These are phyloP conservation scores for Kuraishia cidri DNA, from an alignment of 805 yeast species.

Conservation along the genomic window DNA sequence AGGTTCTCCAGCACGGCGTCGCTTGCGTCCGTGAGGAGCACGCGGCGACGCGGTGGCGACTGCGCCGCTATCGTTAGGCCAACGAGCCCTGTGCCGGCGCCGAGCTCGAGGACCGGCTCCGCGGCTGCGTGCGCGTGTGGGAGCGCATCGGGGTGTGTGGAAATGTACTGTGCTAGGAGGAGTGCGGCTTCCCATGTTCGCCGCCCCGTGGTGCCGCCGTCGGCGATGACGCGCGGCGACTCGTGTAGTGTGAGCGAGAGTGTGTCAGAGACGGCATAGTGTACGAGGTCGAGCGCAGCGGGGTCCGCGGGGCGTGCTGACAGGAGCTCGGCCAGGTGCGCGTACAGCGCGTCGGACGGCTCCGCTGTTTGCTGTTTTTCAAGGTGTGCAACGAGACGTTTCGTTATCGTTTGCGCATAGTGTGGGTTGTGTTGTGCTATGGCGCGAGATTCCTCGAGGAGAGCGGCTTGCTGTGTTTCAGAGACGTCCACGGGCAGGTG, in stretches of 20 bases:
- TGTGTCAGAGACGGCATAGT: slow-evolving; percentile 1
- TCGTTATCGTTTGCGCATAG: slow-evolving; percentile 1
- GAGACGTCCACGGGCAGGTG: no score
- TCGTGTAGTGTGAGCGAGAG: slow-evolving; percentile 34
- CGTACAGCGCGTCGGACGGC: slow-evolving; percentile 2
- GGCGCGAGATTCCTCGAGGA: background rate
- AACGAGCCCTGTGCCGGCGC: slow-evolving; percentile 86
- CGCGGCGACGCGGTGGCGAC: slow-evolving; percentile 7
- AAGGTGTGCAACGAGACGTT: no score
- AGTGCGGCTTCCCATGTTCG: slow-evolving; percentile 94
- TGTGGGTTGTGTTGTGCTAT: slow-evolving; percentile 1
- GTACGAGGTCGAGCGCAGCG: slow-evolving; percentile 2
- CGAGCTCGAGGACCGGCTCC: slow-evolving; percentile 56
- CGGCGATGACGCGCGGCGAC: slow-evolving; percentile 56
- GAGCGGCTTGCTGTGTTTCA: no score
- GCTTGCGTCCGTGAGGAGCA: slow-evolving; percentile 64
- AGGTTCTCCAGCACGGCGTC: slow-evolving; percentile 40
- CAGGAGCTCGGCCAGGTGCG: slow-evolving; percentile 1
- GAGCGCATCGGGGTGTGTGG: slow-evolving; percentile 9
- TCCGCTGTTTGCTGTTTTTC: background rate
- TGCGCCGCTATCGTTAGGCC: slow-evolving; percentile 36
- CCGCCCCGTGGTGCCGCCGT: slow-evolving; percentile 78
- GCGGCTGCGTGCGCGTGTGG: no score
- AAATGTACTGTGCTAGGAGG: slow-evolving; percentile 46
- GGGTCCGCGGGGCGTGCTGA: slow-evolving; percentile 1